Conservation (phyloP, 345 rosid genomes). For the Eucalyptus erythrocorys region DNA sequence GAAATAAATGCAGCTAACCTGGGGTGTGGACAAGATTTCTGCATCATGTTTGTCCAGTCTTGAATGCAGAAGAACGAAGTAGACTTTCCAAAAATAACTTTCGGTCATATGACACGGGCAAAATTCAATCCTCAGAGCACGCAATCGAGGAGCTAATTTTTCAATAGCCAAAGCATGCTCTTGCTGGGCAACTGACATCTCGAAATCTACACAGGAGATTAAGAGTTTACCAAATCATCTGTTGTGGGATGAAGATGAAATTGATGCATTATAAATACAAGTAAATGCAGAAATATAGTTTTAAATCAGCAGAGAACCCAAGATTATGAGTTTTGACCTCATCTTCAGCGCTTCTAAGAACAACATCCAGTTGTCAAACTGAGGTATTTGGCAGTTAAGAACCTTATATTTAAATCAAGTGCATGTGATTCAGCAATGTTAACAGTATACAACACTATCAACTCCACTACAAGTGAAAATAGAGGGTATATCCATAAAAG, state of each 20-base stretch:
- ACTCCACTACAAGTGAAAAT: not conserved
- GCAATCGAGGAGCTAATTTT: slow-evolving; percentile 54
- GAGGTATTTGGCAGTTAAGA: not conserved
- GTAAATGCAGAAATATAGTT: not conserved
- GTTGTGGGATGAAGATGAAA: not conserved
- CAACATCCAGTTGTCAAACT: not conserved
- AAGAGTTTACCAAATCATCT: not conserved
- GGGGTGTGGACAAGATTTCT: slow-evolving; percentile 66
- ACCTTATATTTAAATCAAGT: not conserved
- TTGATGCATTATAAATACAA: not conserved
- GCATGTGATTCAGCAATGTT: not conserved
- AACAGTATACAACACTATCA: not conserved
- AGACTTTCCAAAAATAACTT: slow-evolving; percentile 90
- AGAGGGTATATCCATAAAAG: not conserved
- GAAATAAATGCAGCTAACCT: slow-evolving; percentile 28
- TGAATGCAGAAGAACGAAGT: slow-evolving; percentile 93
- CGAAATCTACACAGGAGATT: slow-evolving; percentile 36
- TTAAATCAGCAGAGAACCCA: not conserved
- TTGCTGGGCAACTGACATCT: slow-evolving; percentile 70
- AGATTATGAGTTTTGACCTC: not conserved
- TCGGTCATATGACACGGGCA: slow-evolving; percentile 89
- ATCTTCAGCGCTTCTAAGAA: not conserved
- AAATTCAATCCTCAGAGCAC: slow-evolving; percentile 81
- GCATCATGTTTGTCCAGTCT: slow-evolving; percentile 74
- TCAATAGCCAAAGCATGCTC: slow-evolving; percentile 76